Percentiles rank a stretch among this genome's conserved stretches.
Conservation (phyloP, 106 monocot species). For the Dioscorea zingiberensis region DNA sequence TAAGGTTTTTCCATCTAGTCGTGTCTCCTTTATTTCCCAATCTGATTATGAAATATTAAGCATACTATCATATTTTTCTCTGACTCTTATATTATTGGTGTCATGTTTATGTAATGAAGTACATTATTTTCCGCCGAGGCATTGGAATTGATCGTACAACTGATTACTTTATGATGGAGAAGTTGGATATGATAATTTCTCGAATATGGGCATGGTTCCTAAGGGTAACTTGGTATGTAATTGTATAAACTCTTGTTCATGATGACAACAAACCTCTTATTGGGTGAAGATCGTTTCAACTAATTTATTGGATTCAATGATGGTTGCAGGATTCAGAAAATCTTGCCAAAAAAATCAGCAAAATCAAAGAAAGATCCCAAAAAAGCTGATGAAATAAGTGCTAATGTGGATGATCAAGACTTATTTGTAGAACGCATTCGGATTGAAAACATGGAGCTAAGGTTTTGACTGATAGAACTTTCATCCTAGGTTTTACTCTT, state of each 20-base stretch:
- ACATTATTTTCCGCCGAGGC: constrained; percentile 41
- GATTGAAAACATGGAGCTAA: constrained; percentile 74
- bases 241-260: neutral
- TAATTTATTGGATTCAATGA: neutral
- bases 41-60: no score
- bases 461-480: constrained; percentile 24
- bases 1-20: no score
- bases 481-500: neutral
- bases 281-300: neutral
- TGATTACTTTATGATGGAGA: constrained; percentile 41
- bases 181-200: constrained; percentile 47
- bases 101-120: constrained; percentile 8
- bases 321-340: constrained; percentile 41
- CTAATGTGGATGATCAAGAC: constrained; percentile 48
- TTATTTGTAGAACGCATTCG: constrained; percentile 75
- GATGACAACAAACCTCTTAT: neutral
- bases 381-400: constrained; percentile 59
- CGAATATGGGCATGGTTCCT: constrained; percentile 40
- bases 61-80: no score
- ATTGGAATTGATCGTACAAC: constrained; percentile 46
- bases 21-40: no score
- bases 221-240: constrained; percentile 20
- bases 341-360: constrained; percentile 38
- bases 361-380: constrained; percentile 42
- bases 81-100: neutral